phyloP scores from a whole-genome alignment of 2,329 filamentous ascomycete species.

The Cladosporium oxysporum region DNA sequence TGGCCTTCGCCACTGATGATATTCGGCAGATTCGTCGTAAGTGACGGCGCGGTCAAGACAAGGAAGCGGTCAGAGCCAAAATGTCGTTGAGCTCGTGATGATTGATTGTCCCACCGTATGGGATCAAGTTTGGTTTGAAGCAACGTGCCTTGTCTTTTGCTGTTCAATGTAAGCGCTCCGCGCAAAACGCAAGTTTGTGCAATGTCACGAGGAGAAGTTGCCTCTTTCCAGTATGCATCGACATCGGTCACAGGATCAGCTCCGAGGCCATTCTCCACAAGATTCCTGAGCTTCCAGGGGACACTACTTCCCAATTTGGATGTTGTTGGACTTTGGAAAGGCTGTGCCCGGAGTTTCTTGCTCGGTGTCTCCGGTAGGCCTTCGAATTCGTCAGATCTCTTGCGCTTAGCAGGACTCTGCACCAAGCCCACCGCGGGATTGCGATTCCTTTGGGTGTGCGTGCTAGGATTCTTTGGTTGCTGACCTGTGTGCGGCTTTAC shows the following conservation, averaged over 20 bases:
- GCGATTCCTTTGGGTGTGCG: too few species aligned
- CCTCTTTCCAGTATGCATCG: background rate
- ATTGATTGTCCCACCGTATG: background rate
- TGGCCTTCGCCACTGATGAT: constrained; percentile 26
- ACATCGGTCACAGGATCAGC: background rate
- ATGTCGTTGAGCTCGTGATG: constrained; percentile 29
- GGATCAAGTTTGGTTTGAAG: background rate
- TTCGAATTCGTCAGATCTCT: background rate
- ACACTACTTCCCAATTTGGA: background rate
- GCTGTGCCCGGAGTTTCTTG: background rate
- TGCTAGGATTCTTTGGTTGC: too few species aligned
- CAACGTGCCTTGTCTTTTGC: background rate
- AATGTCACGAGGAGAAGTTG: background rate
- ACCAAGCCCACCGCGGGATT: too few species aligned
- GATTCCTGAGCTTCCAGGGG: background rate
- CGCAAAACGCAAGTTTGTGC: background rate
- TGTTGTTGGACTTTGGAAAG: background rate
- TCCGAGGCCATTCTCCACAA: background rate
- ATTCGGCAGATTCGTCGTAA: constrained; percentile 23
- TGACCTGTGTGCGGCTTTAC: too few species aligned
- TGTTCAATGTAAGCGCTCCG: background rate
- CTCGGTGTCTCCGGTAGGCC: background rate
- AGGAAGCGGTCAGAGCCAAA: constrained; percentile 45
- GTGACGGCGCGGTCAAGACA: constrained; percentile 40
- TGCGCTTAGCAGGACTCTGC: background rate